Conservation (phyloP, 495 filamentous ascomycete genomes). For the Penicillium fimorum region DNA sequence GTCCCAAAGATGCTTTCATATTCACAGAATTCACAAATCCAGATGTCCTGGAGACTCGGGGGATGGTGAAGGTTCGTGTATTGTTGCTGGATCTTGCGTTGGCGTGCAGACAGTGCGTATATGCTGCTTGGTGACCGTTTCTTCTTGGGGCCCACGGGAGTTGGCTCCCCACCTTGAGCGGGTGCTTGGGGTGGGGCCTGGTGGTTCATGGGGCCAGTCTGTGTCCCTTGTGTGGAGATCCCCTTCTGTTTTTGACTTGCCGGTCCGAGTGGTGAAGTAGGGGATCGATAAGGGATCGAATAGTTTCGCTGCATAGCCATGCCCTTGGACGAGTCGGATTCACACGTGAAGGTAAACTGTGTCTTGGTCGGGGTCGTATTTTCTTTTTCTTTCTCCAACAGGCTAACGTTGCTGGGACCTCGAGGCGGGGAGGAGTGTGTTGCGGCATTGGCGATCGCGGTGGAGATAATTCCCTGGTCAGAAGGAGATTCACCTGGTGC, state of each 20-base stretch:
- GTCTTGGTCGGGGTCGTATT: constrained; percentile 62
- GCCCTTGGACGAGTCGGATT: constrained; percentile 66
- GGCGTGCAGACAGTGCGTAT: constrained; percentile 62
- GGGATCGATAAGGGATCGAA: constrained; percentile 34
- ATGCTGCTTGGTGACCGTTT: constrained; percentile 56
- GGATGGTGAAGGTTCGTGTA: constrained; percentile 75
- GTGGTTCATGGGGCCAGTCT: constrained; percentile 54
- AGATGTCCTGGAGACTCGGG: constrained; percentile 71
- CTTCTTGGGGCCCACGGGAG: constrained; percentile 50
- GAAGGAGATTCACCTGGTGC: constrained; percentile 34
- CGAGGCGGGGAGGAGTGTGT: constrained; percentile 59
- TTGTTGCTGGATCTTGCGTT: constrained; percentile 67
- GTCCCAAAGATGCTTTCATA: constrained; percentile 83
- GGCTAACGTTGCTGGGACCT: constrained; percentile 71
- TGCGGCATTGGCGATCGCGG: constrained; percentile 86
- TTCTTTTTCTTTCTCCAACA: constrained; percentile 73
- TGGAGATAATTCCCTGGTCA: constrained; percentile 78
- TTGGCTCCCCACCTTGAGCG: constrained; percentile 38
- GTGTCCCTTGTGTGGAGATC: constrained; percentile 59
- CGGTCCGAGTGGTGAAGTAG: constrained; percentile 30
- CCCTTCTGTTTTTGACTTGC: constrained; percentile 35
- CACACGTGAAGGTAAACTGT: constrained; percentile 91
- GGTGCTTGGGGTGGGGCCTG: constrained; percentile 34
- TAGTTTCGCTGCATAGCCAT: constrained; percentile 53
- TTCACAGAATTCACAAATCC: constrained; percentile 94